Conservation (phyloP, 108 stramenopile species). For the Mediolabrus comicus region DNA sequence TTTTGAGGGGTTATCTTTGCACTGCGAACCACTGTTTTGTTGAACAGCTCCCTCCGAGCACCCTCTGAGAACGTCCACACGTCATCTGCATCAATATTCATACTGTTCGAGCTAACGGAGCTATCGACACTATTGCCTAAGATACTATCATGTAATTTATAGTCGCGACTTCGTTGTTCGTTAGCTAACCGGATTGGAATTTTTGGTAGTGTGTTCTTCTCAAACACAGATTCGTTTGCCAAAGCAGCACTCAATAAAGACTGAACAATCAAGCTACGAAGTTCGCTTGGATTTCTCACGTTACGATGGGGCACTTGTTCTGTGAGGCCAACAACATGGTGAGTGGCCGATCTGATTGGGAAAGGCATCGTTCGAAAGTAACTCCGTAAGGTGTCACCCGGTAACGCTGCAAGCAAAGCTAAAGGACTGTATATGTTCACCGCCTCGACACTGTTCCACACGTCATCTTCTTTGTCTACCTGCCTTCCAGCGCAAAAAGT, state of each 20-base stretch:
- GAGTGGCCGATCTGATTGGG: conserved; percentile 41
- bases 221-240: conserved; percentile 43
- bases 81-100: conserved; percentile 27
- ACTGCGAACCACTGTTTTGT: conserved; percentile 18
- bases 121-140: conserved; percentile 28
- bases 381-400: conserved; percentile 31
- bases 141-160: neutral
- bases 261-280: conserved; percentile 42
- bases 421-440: conserved; percentile 51
- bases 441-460: conserved; percentile 41
- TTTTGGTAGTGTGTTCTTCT: conserved; percentile 32
- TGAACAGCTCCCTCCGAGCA: conserved; percentile 34
- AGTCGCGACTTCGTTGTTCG: conserved; percentile 20
- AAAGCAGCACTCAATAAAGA: conserved; percentile 44
- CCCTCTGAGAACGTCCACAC: conserved; percentile 42
- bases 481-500: conserved; percentile 42
- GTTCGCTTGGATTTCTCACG: conserved; percentile 35
- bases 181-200: conserved; percentile 42
- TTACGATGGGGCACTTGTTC: conserved; percentile 42
- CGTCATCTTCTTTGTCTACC: conserved; percentile 29
- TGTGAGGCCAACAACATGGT: conserved; percentile 43
- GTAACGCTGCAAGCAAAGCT: conserved; percentile 44
- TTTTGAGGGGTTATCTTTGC: conserved; percentile 29
- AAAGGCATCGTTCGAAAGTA: conserved; percentile 50
- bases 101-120: conserved; percentile 14